Base-by-base conservation (phyloP, 176 grass and related monocot genomes). In the Cymbopogon citratus region DNA sequence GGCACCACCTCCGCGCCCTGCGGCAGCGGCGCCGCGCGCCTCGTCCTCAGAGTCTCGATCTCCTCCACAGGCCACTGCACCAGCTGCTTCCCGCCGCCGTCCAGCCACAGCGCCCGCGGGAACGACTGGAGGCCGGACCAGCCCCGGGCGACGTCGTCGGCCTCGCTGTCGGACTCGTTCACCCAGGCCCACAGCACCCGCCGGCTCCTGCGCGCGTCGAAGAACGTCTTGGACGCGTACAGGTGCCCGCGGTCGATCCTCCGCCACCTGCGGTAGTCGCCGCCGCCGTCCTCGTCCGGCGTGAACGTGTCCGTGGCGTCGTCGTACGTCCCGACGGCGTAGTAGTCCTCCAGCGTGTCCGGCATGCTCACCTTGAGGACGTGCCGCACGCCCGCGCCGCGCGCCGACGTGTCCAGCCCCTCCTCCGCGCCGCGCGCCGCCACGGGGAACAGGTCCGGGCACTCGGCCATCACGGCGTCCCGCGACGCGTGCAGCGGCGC, bases 371-470 rank as follows among this genome's bases (percentile, higher is more conserved):
- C 43, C 44, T 73, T 73, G 44, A 73, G 70, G 8, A 49, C 44
- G 70, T 49, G 69, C 69, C 3, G 45, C 56, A 74, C 84, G 3
- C 69, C 82, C 35, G n/a, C 11, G 41, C 75, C 83, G 59, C 56
- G 41, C 61, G 63, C 74, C 31, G 92, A 82, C 18, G 87, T 19
- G 66, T 92, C 90, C 36, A 95, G 64, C 7, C 90, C 90, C 6
- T 84, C 56, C 7, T 86, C 56, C 7, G 0, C 19, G 26, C 85
- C 76, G 39, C 48, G 62, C 60, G 64, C 15, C 77, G 66, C 74
- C 41, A 96, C 90, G 8, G 90, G 93, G 71, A 90, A 96, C 31
- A 97, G 73, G 86, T 97, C 94, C 10, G 94, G 94, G 79, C 89
- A 97, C 81, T 97, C 94, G 40, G 85, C 83, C 86, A 89, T 87